These are phyloP conservation scores for Hyaloscypha variabilis DNA, from an alignment of 495 filamentous ascomycete genomes.

Conservation along the genomic window DNA sequence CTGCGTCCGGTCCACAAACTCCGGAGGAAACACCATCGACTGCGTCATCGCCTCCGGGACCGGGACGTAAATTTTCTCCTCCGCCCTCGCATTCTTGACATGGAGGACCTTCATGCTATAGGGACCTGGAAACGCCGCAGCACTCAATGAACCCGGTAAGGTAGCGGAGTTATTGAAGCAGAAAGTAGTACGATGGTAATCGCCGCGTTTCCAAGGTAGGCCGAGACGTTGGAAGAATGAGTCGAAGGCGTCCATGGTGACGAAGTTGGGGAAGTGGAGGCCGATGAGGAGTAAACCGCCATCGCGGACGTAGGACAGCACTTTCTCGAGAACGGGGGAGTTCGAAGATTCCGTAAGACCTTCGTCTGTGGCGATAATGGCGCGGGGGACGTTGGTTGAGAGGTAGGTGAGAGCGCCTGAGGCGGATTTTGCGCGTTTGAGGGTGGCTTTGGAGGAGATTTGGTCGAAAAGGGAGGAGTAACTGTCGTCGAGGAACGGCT, in stretches of 20 bases:
- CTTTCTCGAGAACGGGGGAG: slow-evolving; percentile 12
- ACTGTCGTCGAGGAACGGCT: slow-evolving; percentile 18
- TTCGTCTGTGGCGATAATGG: slow-evolving; percentile 24
- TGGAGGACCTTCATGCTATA: slow-evolving; percentile 50
- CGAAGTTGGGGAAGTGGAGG: slow-evolving; percentile 21
- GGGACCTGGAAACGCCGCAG: slow-evolving; percentile 31
- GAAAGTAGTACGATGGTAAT: slow-evolving; percentile 38
- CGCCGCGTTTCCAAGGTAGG: slow-evolving; percentile 42
- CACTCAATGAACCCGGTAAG: slow-evolving; percentile 22
- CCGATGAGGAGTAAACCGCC: slow-evolving; percentile 25
- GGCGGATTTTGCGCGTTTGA: slow-evolving; percentile 21
- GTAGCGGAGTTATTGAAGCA: slow-evolving; percentile 14
- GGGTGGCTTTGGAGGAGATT: slow-evolving; percentile 5
- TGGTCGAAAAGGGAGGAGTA: slow-evolving; percentile 18
- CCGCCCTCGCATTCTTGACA: slow-evolving; percentile 34
- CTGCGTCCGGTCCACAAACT: slow-evolving; percentile 33
- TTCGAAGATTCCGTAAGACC: slow-evolving; percentile 13
- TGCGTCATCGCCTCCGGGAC: slow-evolving; percentile 25
- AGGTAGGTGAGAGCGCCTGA: slow-evolving; percentile 18
- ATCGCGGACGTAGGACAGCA: slow-evolving; percentile 11
- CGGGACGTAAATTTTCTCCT: slow-evolving; percentile 39
- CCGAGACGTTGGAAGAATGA: slow-evolving; percentile 28
- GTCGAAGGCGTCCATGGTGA: slow-evolving; percentile 7
- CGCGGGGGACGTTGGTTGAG: slow-evolving; percentile 19
- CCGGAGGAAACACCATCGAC: slow-evolving; percentile 33